phyloP scores from a whole-genome alignment of 2,329 filamentous ascomycete species.

The Colletotrichum sp. region DNA sequence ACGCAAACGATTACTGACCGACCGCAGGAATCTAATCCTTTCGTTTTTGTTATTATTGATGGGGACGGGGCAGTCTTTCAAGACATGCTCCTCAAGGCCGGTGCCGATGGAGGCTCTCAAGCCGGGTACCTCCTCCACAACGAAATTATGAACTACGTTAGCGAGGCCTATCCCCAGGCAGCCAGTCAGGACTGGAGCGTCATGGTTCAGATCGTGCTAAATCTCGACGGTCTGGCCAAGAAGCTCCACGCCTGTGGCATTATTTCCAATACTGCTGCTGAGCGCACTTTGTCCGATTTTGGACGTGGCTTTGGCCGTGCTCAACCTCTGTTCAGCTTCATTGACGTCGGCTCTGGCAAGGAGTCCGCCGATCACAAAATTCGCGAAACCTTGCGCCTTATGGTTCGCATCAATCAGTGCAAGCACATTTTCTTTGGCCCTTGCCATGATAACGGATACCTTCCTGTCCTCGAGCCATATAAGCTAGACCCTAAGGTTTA shows the following conservation, averaged over 20 bases:
- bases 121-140: conserved; percentile 33
- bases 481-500: conserved; percentile 28
- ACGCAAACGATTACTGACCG: neutral
- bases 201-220: conserved; percentile 37
- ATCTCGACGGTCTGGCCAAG: conserved; percentile 35
- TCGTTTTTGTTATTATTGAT: conserved; percentile 39
- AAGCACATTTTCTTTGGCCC: conserved; percentile 36
- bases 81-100: conserved; percentile 33
- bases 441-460: conserved; percentile 39
- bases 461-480: conserved; percentile 35
- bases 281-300: conserved; percentile 30
- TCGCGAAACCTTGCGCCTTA: conserved; percentile 36
- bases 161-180: conserved; percentile 26
- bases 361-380: conserved; percentile 40
- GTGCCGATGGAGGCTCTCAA: conserved; percentile 35
- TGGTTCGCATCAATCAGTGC: conserved; percentile 36
- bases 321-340: conserved; percentile 38
- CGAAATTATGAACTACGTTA: conserved; percentile 28
- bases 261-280: conserved; percentile 25
- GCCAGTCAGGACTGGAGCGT: conserved; percentile 36
- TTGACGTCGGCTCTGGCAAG: conserved; percentile 39
- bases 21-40: conserved; percentile 33
- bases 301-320: conserved; percentile 36
- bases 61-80: conserved; percentile 40
- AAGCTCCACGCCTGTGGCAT: conserved; percentile 30